Base-by-base conservation (phyloP, 495 filamentous ascomycete genomes). In the Penicillium ochrochloron region DNA sequence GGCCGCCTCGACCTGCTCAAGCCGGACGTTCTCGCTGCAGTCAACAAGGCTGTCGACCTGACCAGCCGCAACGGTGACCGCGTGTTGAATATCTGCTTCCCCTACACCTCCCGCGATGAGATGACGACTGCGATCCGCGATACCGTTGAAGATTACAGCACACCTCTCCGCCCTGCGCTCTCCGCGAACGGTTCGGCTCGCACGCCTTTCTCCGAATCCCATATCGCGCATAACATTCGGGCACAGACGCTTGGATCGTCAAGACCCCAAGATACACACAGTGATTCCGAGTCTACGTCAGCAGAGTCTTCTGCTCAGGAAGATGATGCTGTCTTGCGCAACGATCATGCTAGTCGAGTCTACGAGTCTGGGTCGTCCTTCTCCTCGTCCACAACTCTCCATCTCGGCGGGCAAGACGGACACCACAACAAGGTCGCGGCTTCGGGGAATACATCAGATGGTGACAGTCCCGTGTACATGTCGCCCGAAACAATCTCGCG, bases 61-160 rank as follows among this genome's bases (percentile, higher is more conserved):
- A 98, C 95, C 12, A 89, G 85, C 70, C 78, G 89, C 66, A 97
- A 99, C 76, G 88, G 88, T 46, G 85, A 90, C 56, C 88, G 91
- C 23, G 86, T 97, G 57, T 83, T 99, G 34, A 99, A 99, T 72
- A 90, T 99, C 60, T 99, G 95, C 80, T 97, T 96, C 70, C 94
- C 95, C 1, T 99, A 99, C 74, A 98, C 96, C 6, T 95, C 93
- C 10, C 86, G 94, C 63, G 94, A 96, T 69, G 95, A 99, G 73
- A 99, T 99, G 64, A 96, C 95, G 19, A 86, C 87, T n/a, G 92
- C 95, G 19, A 92, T 99, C 67, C 86, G 90, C 56, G 83, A 88
- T 27, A 97, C 96, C 0, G 94, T 99, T 9, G 78, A 87, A 11
- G 90, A 94, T 41, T 97, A 90, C 73, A 90, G 89, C 37, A 86